Evolutionary conservation across 179 eudicot genomes (phyloP), one percentile per base, ranked within the genome.

Genomic region (Beta corolliflora): DNA sequence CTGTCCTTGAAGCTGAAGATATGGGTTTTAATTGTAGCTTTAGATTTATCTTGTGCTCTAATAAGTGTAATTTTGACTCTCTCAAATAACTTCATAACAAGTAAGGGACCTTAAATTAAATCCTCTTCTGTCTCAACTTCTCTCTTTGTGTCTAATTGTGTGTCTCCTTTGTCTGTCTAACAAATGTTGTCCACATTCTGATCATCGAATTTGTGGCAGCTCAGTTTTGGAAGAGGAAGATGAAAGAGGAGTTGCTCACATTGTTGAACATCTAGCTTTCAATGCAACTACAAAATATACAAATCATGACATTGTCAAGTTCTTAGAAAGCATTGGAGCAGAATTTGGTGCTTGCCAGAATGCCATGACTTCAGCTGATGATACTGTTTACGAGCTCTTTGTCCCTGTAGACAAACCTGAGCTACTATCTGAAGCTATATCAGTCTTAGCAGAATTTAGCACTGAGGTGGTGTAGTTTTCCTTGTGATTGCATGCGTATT

Each of bases 181-280:
- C 19, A 46, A 67, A 19, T 76, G 63, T 7, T 78, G 67, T 71
- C 65, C 23, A 65, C 66, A 54, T 84, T 76, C 87, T 87, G 83
- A 81, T 59, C 78, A 80, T 75, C 84, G 81, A 80, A 63, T 82
- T 86, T 75, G 71, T 88, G 93, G 89, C 97, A 94, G 98, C 87
- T 94, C 98, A 88, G 97, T 94, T 85, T 87, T 94, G 89, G 98
- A 94, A 84, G 96, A 93, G 86, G 94, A 94, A 84, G 91, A 91
- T 84, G 96, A 94, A 79, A 90, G 97, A 84, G 97, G 98, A 64
- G 96, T 94, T 88, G 97, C 97, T 81, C 97, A 93, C 86, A 89
- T 94, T 72, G 94, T 94, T 36, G 98, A 94, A 87, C 98, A 94
- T 89, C 91, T 94, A 68, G 98, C 97, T 72, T 94, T 94, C 80